A percentile compares a stretch with the other conserved stretches of the same genome.
phyloP scores from a whole-genome alignment of 176 grass and related monocot genomes.

The Eleusine indica region DNA sequence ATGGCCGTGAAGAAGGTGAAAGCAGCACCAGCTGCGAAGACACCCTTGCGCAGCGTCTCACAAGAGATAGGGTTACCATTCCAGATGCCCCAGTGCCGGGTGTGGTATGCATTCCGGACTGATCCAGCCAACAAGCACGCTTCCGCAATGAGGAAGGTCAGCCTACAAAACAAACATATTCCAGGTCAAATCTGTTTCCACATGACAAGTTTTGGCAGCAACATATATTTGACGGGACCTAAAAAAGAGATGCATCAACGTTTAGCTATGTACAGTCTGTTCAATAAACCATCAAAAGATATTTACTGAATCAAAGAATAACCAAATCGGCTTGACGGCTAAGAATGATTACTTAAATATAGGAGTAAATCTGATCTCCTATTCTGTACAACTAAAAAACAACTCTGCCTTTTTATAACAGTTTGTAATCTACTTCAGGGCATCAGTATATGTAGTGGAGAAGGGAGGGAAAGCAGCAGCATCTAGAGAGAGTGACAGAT shows the following conservation, averaged over 20 bases:
- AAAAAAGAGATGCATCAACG: background rate
- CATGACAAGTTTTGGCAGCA: background rate
- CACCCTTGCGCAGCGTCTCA: conserved; percentile 83
- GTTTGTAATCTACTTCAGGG: conserved; percentile 8
- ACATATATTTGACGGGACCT: background rate
- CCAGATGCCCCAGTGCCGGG: conserved; percentile 66
- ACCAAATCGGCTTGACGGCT: background rate
- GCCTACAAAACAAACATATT: conserved; percentile 47
- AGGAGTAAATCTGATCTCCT: background rate
- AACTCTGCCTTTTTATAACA: background rate
- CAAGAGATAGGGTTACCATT: conserved; percentile 51
- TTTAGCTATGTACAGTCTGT: background rate
- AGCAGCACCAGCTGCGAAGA: conserved; percentile 82
- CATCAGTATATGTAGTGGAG: background rate
- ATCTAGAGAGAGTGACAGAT: background rate
- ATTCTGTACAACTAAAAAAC: background rate
- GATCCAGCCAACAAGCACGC: conserved; percentile 79
- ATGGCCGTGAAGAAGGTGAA: conserved; percentile 89
- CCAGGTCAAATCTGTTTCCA: background rate
- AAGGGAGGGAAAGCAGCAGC: background rate
- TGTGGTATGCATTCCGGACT: conserved; percentile 87
- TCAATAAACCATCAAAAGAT: background rate
- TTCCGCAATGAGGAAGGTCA: conserved; percentile 78
- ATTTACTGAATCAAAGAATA: conserved; percentile 6
- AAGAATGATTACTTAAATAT: background rate